These are phyloP conservation scores for Wallemia hederae DNA, from an alignment of 1,284 basidiomycete genomes.

Conservation along the genomic window DNA sequence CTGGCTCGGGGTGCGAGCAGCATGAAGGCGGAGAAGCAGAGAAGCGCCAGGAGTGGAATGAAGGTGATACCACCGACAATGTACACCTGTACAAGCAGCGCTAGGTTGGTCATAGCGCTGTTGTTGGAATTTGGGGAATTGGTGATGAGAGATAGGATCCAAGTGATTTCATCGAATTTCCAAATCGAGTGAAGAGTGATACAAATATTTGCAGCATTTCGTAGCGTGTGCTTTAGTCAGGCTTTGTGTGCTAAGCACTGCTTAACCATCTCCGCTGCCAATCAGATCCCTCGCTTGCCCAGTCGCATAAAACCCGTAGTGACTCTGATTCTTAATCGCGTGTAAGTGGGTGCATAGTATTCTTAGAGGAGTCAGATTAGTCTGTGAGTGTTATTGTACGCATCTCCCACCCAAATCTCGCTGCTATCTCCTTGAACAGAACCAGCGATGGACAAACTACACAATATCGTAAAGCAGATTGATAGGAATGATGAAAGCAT, in stretches of 20 bases:
- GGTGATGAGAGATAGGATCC: background rate
- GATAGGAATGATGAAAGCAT: background rate
- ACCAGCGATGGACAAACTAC: background rate
- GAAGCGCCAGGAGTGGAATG: constrained; percentile 30
- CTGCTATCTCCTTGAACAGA: no score
- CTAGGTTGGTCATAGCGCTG: background rate
- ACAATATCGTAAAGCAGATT: background rate
- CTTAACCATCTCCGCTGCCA: no score
- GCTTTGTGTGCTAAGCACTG: no score
- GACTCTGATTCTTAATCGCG: no score
- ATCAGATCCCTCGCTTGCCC: no score
- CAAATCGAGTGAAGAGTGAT: background rate
- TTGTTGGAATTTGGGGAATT: background rate
- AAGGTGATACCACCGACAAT: constrained; percentile 63
- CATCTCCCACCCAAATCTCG: no score
- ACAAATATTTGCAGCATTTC: no score
- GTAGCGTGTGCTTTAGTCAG: no score
- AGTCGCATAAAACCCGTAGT: no score
- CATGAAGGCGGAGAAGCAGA: constrained; percentile 27
- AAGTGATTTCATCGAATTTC: background rate
- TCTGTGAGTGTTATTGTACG: no score
- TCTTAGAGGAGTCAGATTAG: no score
- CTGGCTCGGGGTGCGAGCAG: constrained; percentile 11
- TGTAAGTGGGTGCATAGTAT: no score
- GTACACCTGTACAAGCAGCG: constrained; percentile 19